Evolutionary conservation across 805 yeast genomes (phyloP).

Genomic region (Yarrowia osloensis): DNA sequence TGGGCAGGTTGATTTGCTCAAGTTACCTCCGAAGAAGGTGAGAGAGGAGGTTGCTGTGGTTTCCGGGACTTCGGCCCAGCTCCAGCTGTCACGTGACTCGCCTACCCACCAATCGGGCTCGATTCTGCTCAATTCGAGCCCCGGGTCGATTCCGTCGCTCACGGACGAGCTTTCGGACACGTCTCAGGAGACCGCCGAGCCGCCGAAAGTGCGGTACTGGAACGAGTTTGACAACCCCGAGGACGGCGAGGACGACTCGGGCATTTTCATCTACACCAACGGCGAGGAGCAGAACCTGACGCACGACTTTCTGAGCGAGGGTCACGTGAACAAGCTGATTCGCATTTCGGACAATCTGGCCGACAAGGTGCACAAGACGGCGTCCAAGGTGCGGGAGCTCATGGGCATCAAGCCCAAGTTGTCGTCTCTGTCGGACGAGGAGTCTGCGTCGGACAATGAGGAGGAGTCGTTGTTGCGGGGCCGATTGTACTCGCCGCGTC

Average conservation of each 20-base stretch:
- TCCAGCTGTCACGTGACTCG: neutral
- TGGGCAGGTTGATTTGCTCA: constrained; percentile 49
- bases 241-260: constrained; percentile 45
- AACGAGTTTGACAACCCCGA: constrained; percentile 69
- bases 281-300: constrained; percentile 40
- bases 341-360: constrained; percentile 39
- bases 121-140: constrained; percentile 19
- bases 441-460: constrained; percentile 30
- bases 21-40: constrained; percentile 17
- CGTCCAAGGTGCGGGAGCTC: constrained; percentile 15
- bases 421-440: neutral
- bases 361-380: constrained; percentile 21
- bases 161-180: constrained; percentile 18
- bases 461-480: constrained; percentile 18
- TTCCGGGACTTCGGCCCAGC: neutral
- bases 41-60: neutral
- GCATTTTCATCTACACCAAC: constrained; percentile 44
- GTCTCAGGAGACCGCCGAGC: constrained; percentile 17
- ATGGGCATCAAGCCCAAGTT: constrained; percentile 17
- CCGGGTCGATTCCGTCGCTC: constrained; percentile 12
- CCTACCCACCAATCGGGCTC: neutral
- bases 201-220: constrained; percentile 53
- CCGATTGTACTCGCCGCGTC: constrained; percentile 31
- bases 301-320: constrained; percentile 37
- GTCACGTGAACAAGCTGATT: constrained; percentile 42